A percentile compares a stretch with the other conserved stretches of the same genome.
phyloP scores from a whole-genome alignment of 805 yeast species.

The Candida palmyrensis region DNA sequence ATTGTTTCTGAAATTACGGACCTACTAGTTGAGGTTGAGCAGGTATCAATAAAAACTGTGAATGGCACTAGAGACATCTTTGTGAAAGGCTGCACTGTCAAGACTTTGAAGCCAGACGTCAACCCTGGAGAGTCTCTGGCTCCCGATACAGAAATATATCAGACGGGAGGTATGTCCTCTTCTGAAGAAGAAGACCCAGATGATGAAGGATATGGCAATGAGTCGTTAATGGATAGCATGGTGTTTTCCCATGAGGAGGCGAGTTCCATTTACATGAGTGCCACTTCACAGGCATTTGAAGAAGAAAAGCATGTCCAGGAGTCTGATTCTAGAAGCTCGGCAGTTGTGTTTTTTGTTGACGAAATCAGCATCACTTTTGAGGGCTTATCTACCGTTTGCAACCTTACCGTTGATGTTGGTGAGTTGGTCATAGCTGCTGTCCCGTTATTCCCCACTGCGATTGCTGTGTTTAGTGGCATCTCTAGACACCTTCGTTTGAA shows the following conservation, averaged over 20 bases:
- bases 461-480: slow-evolving; percentile 33
- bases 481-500: slow-evolving; percentile 30
- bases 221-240: slow-evolving; percentile 51
- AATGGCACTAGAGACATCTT: slow-evolving; percentile 43
- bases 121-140: slow-evolving; percentile 18
- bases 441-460: slow-evolving; percentile 37
- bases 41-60: slow-evolving; percentile 30
- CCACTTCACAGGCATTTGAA: slow-evolving; percentile 49
- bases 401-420: slow-evolving; percentile 36
- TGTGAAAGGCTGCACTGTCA: slow-evolving; percentile 35
- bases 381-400: slow-evolving; percentile 34
- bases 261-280: slow-evolving; percentile 76
- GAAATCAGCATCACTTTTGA: slow-evolving; percentile 39
- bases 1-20: slow-evolving; percentile 43
- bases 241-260: slow-evolving; percentile 67
- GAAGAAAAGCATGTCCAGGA: slow-evolving; percentile 2
- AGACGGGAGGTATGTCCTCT: not conserved
- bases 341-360: slow-evolving; percentile 28
- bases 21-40: slow-evolving; percentile 26
- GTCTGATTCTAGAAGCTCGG: slow-evolving; percentile 2
- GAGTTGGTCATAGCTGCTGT: slow-evolving; percentile 37
- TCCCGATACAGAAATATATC: slow-evolving; percentile 3
- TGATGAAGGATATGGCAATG: slow-evolving; percentile 30
- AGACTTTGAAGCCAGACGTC: slow-evolving; percentile 36
- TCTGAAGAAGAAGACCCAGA: slow-evolving; percentile 17